These are phyloP conservation scores for Neurospora terricola DNA, from an alignment of 495 filamentous ascomycete genomes.

Conservation along the genomic window DNA sequence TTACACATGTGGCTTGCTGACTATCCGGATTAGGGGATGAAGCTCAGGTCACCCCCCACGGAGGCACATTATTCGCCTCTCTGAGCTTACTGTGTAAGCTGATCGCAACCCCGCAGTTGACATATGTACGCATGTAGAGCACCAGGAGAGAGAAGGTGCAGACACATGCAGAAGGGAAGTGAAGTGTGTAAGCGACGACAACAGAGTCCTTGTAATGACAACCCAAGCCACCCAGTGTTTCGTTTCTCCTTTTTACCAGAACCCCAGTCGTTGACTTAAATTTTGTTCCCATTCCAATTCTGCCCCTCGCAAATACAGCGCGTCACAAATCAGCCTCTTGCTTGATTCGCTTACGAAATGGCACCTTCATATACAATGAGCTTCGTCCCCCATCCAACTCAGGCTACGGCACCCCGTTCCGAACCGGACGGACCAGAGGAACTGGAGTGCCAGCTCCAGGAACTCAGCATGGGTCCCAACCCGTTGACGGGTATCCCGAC, in stretches of 20 bases:
- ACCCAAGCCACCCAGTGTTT: too few species aligned
- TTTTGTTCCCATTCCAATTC: neutral
- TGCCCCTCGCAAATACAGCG: neutral
- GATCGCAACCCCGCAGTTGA: neutral
- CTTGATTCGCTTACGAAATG: neutral
- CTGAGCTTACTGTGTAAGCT: neutral
- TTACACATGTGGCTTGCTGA: neutral
- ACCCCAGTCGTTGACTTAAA: neutral
- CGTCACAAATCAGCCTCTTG: neutral
- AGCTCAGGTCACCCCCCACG: neutral
- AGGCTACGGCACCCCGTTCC: neutral
- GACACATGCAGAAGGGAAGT: neutral
- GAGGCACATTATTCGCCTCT: neutral
- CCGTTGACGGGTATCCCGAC: constrained; percentile 29
- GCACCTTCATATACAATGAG: neutral
- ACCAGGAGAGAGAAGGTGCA: neutral
- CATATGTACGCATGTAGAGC: neutral
- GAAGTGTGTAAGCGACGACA: neutral
- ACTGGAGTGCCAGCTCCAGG: neutral
- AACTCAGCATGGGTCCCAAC: neutral
- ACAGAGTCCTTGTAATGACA: neutral
- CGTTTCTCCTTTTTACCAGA: neutral
- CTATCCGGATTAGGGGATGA: neutral
- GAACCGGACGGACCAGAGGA: neutral
- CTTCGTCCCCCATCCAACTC: neutral